These are phyloP conservation scores for Xylariaceae sp. DNA, from an alignment of 2,329 filamentous ascomycete species.

Conservation along the genomic window DNA sequence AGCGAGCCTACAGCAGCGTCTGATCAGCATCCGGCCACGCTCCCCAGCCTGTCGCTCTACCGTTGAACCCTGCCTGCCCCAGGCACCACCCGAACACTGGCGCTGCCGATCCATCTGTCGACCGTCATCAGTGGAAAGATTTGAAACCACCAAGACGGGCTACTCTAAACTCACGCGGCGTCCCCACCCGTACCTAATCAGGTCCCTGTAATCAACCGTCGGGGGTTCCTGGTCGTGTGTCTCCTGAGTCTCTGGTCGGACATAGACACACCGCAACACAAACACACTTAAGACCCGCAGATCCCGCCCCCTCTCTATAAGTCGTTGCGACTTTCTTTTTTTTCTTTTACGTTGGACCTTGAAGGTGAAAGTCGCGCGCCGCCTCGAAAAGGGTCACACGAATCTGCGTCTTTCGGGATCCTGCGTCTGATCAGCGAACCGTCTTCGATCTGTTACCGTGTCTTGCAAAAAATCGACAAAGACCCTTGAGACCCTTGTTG, in stretches of 20 bases:
- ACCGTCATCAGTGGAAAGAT: conserved; percentile 43
- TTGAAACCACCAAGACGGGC: conserved; percentile 24
- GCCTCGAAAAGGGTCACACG: conserved; percentile 32
- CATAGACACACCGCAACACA: conserved; percentile 20
- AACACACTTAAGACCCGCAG: conserved; percentile 56
- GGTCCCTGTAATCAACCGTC: conserved; percentile 32
- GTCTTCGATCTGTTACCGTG: conserved; percentile 23
- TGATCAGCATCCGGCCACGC: conserved; percentile 26
- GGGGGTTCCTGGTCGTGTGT: conserved; percentile 33
- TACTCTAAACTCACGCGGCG: conserved; percentile 25
- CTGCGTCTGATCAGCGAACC: conserved; percentile 49
- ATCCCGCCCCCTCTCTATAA: conserved; percentile 45
- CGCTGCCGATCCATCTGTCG: conserved; percentile 49
- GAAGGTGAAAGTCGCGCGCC: conserved; percentile 30
- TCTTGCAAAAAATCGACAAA: not conserved
- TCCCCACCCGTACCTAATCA: conserved; percentile 39
- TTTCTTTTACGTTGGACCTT: conserved; percentile 32
- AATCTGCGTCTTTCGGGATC: conserved; percentile 43
- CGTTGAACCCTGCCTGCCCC: conserved; percentile 36
- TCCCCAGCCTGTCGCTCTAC: conserved; percentile 7
- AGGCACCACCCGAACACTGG: conserved; percentile 39
- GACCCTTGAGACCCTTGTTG: conserved; percentile 4
- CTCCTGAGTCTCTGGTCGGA: conserved; percentile 31
- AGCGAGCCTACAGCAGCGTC: conserved; percentile 28
- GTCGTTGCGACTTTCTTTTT: conserved; percentile 36